These are phyloP conservation scores for Cucurbita ficifolia DNA, from an alignment of 306 rosid species.

Conservation along the genomic window DNA sequence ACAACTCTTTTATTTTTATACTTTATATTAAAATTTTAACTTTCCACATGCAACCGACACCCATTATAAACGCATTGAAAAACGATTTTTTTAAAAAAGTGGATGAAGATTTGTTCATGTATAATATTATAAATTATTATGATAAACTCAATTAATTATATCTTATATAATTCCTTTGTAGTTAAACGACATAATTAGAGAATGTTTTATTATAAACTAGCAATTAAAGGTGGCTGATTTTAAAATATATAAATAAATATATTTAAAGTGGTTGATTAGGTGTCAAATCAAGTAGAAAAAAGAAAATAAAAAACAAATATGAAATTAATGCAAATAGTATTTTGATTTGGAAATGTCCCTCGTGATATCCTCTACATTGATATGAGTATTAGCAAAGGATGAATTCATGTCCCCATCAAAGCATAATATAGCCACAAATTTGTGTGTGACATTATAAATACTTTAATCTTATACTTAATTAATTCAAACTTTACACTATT, in stretches of 20 bases:
- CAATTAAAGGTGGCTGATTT: neutral
- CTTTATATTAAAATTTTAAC: no score
- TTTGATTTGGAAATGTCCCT: constrained; percentile 45
- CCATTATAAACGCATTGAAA: neutral
- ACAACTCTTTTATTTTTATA: no score
- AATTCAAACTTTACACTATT: no score
- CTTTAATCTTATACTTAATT: neutral
- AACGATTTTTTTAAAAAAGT: neutral
- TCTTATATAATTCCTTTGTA: neutral
- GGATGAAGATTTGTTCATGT: neutral
- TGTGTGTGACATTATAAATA: neutral
- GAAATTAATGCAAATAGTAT: constrained; percentile 26
- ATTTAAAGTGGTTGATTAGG: constrained; percentile 15
- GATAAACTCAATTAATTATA: neutral
- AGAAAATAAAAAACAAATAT: neutral
- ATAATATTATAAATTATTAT: neutral
- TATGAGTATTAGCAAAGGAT: neutral
- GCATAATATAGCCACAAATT: neutral
- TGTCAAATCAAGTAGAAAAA: constrained; percentile 25
- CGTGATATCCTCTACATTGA: constrained; percentile 36
- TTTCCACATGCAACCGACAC: neutral
- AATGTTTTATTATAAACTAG: neutral
- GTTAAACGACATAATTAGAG: neutral
- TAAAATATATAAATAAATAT: no score
- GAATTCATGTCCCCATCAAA: neutral